phyloP scores from a whole-genome alignment of 148 eudicot species.

The Rhododendron molle region DNA sequence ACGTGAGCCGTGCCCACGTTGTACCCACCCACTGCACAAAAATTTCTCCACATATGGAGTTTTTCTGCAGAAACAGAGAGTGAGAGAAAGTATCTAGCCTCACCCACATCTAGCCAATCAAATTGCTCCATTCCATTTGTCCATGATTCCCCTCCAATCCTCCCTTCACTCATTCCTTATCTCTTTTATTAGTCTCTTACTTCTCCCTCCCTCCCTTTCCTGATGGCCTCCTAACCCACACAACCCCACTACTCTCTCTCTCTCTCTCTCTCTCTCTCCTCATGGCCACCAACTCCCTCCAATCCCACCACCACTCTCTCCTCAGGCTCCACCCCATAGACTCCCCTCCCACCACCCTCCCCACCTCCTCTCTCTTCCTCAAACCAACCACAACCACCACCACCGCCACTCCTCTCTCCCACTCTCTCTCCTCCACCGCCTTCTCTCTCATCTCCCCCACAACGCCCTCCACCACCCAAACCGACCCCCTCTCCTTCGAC shows the following conservation, averaged over 20 bases:
- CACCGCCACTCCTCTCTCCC: slow-evolving; percentile 9
- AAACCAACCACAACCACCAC: slow-evolving; percentile 12
- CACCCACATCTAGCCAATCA: slow-evolving; percentile 60
- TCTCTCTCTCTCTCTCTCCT: not conserved
- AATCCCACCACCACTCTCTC: slow-evolving; percentile 32
- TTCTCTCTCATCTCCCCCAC: slow-evolving; percentile 18
- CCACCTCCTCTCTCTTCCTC: slow-evolving; percentile 19
- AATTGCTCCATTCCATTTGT: slow-evolving; percentile 21
- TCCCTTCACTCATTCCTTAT: not conserved
- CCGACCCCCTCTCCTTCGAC: slow-evolving; percentile 35
- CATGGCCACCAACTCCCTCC: slow-evolving; percentile 72
- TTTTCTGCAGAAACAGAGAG: not conserved
- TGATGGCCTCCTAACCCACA: not conserved
- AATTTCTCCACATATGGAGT: too few relatives aligned
- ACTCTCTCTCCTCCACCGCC: slow-evolving; percentile 21
- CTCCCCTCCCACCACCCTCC: slow-evolving; percentile 27
- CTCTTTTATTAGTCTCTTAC: not conserved
- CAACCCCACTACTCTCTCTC: not conserved
- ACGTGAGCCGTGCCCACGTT: not conserved
- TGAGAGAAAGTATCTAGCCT: slow-evolving; percentile 36
- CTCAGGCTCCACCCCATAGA: slow-evolving; percentile 52
- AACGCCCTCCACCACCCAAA: slow-evolving; percentile 26
- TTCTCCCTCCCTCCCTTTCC: not conserved
- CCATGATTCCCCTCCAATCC: slow-evolving; percentile 24
- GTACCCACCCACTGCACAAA: not conserved